These are phyloP conservation scores for Globisporangium canariense DNA, from an alignment of 352 stramenopile genomes.

Conservation along the genomic window DNA sequence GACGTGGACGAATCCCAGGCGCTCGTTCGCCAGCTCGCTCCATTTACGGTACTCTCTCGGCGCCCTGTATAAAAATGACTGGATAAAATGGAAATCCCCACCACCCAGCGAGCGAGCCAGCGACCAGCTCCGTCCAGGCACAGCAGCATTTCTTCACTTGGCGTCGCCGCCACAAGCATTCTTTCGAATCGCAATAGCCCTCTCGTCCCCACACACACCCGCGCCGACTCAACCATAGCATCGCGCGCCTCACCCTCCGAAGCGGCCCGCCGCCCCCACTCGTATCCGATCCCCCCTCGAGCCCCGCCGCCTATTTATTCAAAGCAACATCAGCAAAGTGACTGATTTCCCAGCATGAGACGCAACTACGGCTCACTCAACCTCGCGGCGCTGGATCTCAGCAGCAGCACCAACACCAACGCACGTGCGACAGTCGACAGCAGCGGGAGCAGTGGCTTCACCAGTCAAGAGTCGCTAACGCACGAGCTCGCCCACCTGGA, in stretches of 20 bases:
- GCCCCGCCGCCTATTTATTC: constrained; percentile 6
- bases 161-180: constrained; percentile 6
- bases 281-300: not conserved
- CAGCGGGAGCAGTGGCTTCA: not conserved
- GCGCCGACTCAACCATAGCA: constrained; percentile 8
- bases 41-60: not conserved
- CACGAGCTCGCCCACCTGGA: constrained; percentile 23
- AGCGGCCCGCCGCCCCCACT: not conserved
- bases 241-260: not conserved
- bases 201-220: not conserved
- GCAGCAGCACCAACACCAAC: constrained; percentile 8
- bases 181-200: not conserved
- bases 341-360: constrained; percentile 27
- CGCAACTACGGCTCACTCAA: constrained; percentile 57
- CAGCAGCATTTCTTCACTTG: constrained; percentile 6
- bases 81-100: constrained; percentile 11
- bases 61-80: constrained; percentile 10
- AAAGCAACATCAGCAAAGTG: not conserved
- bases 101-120: not conserved
- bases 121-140: not conserved
- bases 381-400: constrained; percentile 43
- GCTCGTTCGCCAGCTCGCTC: constrained; percentile 8
- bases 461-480: constrained; percentile 23
- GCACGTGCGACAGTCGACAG: constrained; percentile 19
- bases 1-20: constrained; percentile 14